These are phyloP conservation scores for Gardenia jasminoides DNA, from an alignment of 257 asterid species.

Conservation along the genomic window DNA sequence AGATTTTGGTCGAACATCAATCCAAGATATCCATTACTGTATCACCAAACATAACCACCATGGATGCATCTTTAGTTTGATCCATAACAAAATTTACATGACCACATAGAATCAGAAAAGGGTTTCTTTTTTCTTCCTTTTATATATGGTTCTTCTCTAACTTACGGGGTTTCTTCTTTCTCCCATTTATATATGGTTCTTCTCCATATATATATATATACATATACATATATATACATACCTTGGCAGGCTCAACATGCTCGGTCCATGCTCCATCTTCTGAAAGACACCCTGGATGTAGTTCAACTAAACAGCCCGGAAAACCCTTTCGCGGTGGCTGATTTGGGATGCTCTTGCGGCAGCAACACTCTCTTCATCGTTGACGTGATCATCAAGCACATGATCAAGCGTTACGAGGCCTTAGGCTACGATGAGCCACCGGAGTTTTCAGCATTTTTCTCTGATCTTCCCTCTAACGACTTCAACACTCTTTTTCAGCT, in stretches of 20 bases:
- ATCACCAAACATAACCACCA: not conserved
- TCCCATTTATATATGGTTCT: not conserved
- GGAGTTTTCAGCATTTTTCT: constrained; percentile 81
- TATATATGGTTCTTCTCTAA: not conserved
- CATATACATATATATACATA: too few species aligned
- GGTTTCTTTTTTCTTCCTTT: not conserved
- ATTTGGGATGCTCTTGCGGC: constrained; percentile 88
- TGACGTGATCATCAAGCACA: constrained; percentile 73
- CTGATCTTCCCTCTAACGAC: constrained; percentile 90
- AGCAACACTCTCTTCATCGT: constrained; percentile 76
- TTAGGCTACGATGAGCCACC: constrained; percentile 43
- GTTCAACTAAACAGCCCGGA: constrained; percentile 50
- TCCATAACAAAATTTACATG: not conserved
- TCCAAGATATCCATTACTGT: not conserved
- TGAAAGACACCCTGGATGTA: constrained; percentile 62
- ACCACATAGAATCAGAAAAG: not conserved
- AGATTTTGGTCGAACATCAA: not conserved
- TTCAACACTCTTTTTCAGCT: constrained; percentile 87
- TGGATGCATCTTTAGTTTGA: not conserved
- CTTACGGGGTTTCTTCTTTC: not conserved
- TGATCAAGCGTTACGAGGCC: constrained; percentile 61
- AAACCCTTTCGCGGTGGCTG: constrained; percentile 67
- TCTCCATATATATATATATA: too few species aligned
- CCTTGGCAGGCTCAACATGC: constrained; percentile 70
- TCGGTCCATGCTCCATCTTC: constrained; percentile 72